phyloP scores from a whole-genome alignment of 2,329 filamentous ascomycete species.

The Paecilomyces sp. region DNA sequence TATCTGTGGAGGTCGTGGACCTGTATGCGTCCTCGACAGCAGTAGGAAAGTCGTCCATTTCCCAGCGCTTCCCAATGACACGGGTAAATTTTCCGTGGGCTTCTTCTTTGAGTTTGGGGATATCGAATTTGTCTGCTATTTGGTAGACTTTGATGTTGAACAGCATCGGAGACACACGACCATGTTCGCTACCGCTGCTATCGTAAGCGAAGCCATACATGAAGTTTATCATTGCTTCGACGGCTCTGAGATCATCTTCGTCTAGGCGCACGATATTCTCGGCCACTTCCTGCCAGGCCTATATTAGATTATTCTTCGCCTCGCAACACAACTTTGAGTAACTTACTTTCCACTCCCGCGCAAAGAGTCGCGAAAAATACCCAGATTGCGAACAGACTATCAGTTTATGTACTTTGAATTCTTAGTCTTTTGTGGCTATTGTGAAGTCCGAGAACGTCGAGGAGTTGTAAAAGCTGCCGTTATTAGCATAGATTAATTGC shows the following conservation, averaged over 20 bases:
- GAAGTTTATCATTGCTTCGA: conserved; percentile 18
- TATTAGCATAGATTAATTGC: too few relatives aligned
- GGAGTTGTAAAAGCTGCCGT: neutral
- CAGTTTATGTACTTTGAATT: conserved; percentile 4
- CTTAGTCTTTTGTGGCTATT: neutral
- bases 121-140: conserved; percentile 17
- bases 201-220: conserved; percentile 19
- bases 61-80: conserved; percentile 10
- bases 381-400: conserved; percentile 1
- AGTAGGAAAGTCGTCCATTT: conserved; percentile 10
- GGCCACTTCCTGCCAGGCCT: neutral
- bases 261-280: conserved; percentile 8
- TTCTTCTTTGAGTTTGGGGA: conserved; percentile 12
- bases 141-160: conserved; percentile 17
- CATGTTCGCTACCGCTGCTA: conserved; percentile 8
- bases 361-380: conserved; percentile 1
- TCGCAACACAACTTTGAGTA: neutral
- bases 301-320: neutral
- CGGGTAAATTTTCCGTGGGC: conserved; percentile 13
- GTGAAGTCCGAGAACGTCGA: neutral
- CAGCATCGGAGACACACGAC: conserved; percentile 11
- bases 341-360: neutral
- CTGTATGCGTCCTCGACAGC: neutral
- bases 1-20: neutral
- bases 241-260: conserved; percentile 3